Conservation (phyloP, 306 rosid species). For the Vigna mungo region DNA sequence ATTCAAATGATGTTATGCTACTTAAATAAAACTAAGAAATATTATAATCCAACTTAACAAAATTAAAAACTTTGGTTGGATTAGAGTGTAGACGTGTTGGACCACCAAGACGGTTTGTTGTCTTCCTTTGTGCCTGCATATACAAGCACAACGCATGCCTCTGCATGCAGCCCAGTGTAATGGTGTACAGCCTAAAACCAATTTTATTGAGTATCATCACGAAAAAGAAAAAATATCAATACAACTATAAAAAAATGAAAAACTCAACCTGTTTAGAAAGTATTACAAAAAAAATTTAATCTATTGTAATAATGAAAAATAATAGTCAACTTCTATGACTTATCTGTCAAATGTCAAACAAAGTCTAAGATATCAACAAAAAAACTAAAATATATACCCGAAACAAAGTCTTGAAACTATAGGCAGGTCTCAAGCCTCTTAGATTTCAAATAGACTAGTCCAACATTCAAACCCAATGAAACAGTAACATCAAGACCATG, state of each 20-base stretch:
- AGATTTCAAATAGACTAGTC: slow-evolving; percentile 35
- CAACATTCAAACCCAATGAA: slow-evolving; percentile 33
- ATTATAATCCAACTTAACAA: too few species aligned
- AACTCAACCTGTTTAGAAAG: slow-evolving; percentile 3
- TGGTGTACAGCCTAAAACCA: slow-evolving; percentile 82
- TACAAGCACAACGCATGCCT: too few species aligned
- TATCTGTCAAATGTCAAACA: slow-evolving; percentile 28
- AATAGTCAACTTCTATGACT: slow-evolving; percentile 7
- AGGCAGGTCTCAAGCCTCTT: slow-evolving; percentile 19
- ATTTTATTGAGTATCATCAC: slow-evolving; percentile 41
- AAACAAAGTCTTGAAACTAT: slow-evolving; percentile 20
- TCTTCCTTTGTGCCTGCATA: too few species aligned
- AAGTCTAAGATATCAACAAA: not conserved
- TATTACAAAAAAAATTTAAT: slow-evolving; percentile 17
- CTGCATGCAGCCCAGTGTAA: slow-evolving; percentile 67
- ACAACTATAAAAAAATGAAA: slow-evolving; percentile 23
- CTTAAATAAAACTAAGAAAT: too few species aligned
- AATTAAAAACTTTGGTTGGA: too few species aligned
- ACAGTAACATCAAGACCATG: slow-evolving; percentile 27
- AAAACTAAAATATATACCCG: slow-evolving; percentile 20
- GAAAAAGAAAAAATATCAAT: slow-evolving; percentile 24
- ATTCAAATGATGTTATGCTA: too few species aligned
- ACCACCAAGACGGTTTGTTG: too few species aligned
- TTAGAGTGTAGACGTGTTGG: too few species aligned
- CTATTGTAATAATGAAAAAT: not conserved